A percentile compares a stretch with the other conserved stretches of the same genome.
Conservation (phyloP, 768 basidiomycete genomes). For the Pleurotus sapidus region DNA sequence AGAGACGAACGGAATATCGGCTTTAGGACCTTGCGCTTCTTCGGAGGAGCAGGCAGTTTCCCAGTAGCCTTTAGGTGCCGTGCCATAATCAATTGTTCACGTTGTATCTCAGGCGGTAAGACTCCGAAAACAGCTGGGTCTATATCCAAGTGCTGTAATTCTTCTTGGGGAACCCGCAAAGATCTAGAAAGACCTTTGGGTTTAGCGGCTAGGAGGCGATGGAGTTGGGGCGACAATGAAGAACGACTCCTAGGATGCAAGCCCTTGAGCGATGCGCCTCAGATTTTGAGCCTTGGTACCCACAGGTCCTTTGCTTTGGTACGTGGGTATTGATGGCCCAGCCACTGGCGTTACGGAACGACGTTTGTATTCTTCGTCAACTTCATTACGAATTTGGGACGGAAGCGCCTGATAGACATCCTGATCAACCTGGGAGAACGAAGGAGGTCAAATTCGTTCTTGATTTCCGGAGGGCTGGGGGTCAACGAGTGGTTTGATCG, state of each 20-base stretch:
- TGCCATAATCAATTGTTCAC: conserved; percentile 67
- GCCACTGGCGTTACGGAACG: conserved; percentile 50
- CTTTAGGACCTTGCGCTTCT: conserved; percentile 54
- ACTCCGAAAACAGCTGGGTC: conserved; percentile 68
- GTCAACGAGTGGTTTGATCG: conserved; percentile 10
- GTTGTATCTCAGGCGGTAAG: conserved; percentile 65
- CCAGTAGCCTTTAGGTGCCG: conserved; percentile 47
- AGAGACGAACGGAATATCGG: conserved; percentile 39
- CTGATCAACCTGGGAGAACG: conserved; percentile 74
- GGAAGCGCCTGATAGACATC: conserved; percentile 71
- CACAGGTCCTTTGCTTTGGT: neutral
- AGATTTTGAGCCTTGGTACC: conserved; percentile 31
- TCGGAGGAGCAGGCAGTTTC: conserved; percentile 32
- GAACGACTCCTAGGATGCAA: conserved; percentile 55
- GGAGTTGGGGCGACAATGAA: conserved; percentile 30
- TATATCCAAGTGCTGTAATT: conserved; percentile 64
- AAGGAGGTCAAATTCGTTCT: conserved; percentile 48
- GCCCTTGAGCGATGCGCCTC: conserved; percentile 59
- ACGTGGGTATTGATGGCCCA: conserved; percentile 11
- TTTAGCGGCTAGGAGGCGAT: conserved; percentile 29
- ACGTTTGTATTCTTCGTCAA: conserved; percentile 64
- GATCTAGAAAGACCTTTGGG: conserved; percentile 26
- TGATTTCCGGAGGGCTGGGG: neutral
- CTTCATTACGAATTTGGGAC: conserved; percentile 62
- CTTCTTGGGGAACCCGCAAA: conserved; percentile 47